Conservation (phyloP, 345 rosid genomes). For the Dimocarpus longan region DNA sequence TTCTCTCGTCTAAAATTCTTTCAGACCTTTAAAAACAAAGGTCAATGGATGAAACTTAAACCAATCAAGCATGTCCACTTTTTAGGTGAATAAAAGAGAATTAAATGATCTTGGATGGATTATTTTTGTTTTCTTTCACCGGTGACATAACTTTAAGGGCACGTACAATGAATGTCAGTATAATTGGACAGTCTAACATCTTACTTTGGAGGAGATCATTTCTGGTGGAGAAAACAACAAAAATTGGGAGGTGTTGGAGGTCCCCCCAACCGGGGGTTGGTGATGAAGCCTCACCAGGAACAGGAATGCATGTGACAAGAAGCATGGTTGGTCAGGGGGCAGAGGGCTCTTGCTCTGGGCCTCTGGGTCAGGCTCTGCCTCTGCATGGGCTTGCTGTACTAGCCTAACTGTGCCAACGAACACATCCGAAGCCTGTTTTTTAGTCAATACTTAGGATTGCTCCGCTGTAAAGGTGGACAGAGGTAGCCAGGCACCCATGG, state of each 20-base stretch:
- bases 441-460: background rate
- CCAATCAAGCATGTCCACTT: background rate
- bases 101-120: too few relatives aligned
- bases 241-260: background rate
- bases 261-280: background rate
- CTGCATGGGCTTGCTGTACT: background rate
- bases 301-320: constrained; percentile 14
- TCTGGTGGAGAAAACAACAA: background rate
- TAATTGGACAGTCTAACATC: too few relatives aligned
- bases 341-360: too few relatives aligned
- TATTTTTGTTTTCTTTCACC: too few relatives aligned
- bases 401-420: too few relatives aligned
- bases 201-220: background rate
- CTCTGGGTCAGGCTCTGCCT: background rate
- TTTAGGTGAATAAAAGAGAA: too few relatives aligned
- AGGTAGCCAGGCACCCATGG: background rate
- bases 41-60: too few relatives aligned
- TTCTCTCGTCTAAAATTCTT: too few relatives aligned
- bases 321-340: background rate
- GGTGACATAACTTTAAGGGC: too few relatives aligned
- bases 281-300: background rate
- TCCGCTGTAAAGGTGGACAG: background rate
- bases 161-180: too few relatives aligned
- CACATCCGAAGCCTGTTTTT: background rate
- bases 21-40: too few relatives aligned